Percentiles rank a stretch among this genome's conserved stretches.
Evolutionary conservation across 257 asterid genomes (phyloP).

Genomic region (Leonotis leonurus): DNA sequence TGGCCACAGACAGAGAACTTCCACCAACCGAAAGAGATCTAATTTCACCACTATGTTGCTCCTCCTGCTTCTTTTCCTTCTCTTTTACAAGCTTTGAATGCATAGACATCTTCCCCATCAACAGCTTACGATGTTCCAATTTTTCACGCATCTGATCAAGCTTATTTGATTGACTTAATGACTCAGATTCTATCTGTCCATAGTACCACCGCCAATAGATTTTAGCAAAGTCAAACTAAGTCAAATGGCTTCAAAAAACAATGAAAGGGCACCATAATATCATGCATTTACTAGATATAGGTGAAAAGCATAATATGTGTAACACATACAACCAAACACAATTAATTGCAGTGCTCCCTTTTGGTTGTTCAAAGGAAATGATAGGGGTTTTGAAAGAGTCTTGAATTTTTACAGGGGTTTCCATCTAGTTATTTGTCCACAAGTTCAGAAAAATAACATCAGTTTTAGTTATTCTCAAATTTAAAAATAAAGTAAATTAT

Average conservation of each 20-base stretch:
- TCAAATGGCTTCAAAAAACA: neutral
- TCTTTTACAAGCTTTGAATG: conserved; percentile 75
- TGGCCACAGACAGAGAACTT: conserved; percentile 73
- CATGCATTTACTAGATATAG: neutral
- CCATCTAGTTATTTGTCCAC: neutral
- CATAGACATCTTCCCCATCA: conserved; percentile 94
- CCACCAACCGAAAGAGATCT: conserved; percentile 77
- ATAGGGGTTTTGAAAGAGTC: neutral
- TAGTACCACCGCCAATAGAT: conserved; percentile 22
- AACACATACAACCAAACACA: neutral
- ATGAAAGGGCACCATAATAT: neutral
- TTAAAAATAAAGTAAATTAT: neutral
- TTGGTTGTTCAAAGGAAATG: neutral
- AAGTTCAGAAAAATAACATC: neutral
- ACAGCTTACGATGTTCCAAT: conserved; percentile 68
- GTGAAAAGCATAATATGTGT: neutral
- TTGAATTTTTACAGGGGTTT: neutral
- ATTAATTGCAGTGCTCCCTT: neutral
- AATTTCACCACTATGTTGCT: conserved; percentile 70
- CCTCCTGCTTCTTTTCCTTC: conserved; percentile 80
- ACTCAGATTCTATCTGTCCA: conserved; percentile 69
- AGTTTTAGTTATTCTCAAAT: neutral
- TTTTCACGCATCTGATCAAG: conserved; percentile 79
- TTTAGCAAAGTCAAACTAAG: conserved; percentile 9
- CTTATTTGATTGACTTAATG: conserved; percentile 63